Percentiles rank a stretch among this genome's conserved stretches.
Conservation (phyloP, 2,329 filamentous ascomycete species). For the Rhynchosporium secalis region DNA sequence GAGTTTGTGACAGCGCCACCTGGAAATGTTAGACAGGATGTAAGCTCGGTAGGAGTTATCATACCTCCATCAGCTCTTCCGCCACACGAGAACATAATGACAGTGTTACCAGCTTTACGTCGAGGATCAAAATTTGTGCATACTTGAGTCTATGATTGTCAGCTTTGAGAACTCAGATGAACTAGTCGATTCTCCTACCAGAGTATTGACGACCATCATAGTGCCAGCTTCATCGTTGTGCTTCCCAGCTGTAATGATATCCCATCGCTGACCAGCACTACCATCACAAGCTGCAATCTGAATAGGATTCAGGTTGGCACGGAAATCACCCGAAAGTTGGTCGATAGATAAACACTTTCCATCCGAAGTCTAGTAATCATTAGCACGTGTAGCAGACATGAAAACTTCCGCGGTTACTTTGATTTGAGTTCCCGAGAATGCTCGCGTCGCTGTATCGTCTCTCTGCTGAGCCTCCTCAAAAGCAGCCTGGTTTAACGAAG, state of each 20-base stretch:
- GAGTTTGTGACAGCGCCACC: slow-evolving; percentile 52
- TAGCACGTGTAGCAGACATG: not conserved
- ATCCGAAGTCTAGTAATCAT: slow-evolving; percentile 42
- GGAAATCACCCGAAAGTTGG: slow-evolving; percentile 47
- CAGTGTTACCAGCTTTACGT: slow-evolving; percentile 51
- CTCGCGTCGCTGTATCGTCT: slow-evolving; percentile 46
- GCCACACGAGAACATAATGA: slow-evolving; percentile 59
- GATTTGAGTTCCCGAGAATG: slow-evolving; percentile 44
- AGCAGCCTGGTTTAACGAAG: slow-evolving; percentile 43
- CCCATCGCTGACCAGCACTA: slow-evolving; percentile 46
- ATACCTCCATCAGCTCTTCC: slow-evolving; percentile 54
- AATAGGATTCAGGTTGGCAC: slow-evolving; percentile 47
- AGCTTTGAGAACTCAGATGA: not conserved
- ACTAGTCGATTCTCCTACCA: slow-evolving; percentile 40
- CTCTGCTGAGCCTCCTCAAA: slow-evolving; percentile 46
- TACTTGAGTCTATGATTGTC: slow-evolving; percentile 49
- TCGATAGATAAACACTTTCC: slow-evolving; percentile 47
- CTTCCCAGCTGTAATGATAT: slow-evolving; percentile 49
- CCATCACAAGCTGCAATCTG: slow-evolving; percentile 46
- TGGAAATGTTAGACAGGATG: slow-evolving; percentile 26
- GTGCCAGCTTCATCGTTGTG: slow-evolving; percentile 51
- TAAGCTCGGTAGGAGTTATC: slow-evolving; percentile 12
- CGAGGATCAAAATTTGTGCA: slow-evolving; percentile 60
- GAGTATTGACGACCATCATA: slow-evolving; percentile 55
- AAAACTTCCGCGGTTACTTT: slow-evolving; percentile 39